These are phyloP conservation scores for Leishmania tropica DNA, from an alignment of 208 protist genomes.

Conservation along the genomic window DNA sequence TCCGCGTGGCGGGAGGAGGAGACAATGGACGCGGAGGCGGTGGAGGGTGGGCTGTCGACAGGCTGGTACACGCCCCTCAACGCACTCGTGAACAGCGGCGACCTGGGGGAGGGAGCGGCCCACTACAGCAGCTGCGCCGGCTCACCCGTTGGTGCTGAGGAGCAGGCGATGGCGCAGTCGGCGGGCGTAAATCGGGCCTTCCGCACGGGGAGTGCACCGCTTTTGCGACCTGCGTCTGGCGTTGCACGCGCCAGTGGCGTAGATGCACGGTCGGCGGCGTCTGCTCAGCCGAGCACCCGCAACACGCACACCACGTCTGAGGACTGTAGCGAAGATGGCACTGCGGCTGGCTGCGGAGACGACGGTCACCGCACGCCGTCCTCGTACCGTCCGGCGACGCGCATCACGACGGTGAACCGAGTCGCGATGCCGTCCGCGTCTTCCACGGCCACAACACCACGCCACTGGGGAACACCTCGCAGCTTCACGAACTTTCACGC, in stretches of 20 bases:
- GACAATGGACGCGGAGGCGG: background rate
- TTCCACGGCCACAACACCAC: background rate
- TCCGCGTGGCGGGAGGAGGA: conserved; percentile 5
- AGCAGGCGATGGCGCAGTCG: background rate
- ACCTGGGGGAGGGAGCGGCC: background rate
- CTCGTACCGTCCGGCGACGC: background rate
- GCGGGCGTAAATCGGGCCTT: background rate
- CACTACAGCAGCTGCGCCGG: background rate
- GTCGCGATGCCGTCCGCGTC: background rate
- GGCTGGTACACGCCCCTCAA: background rate
- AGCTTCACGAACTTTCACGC: background rate
- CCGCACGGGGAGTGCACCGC: background rate
- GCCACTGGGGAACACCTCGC: background rate
- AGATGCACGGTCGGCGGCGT: background rate
- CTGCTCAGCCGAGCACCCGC: background rate
- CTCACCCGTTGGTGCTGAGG: background rate
- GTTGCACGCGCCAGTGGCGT: background rate
- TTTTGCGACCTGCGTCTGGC: background rate
- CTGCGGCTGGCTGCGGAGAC: background rate
- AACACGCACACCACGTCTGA: background rate
- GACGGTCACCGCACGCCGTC: background rate
- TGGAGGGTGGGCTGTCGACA: background rate
- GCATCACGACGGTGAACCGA: background rate
- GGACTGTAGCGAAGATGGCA: background rate
- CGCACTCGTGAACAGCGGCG: background rate